A percentile compares a stretch with the other conserved stretches of the same genome.
Evolutionary conservation across 2,329 filamentous ascomycete species (phyloP).

Genomic region (Colletotrichum tanaceti): DNA sequence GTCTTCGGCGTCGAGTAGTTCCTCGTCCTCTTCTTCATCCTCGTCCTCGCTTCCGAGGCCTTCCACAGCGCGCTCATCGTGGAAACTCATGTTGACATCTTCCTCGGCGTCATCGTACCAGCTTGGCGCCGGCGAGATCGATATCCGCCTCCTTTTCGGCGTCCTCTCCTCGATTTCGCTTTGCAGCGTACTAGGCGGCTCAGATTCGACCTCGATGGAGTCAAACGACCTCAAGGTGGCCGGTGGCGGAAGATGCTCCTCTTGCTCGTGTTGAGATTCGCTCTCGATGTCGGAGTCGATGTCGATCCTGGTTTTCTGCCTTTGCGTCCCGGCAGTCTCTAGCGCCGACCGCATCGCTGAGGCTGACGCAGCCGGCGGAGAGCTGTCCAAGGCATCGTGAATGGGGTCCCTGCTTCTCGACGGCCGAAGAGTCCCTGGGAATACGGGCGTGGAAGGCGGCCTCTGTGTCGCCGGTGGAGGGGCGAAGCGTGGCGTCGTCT

Average conservation of each 20-base stretch:
- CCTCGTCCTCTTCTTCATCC: not conserved
- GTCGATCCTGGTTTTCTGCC: conserved; percentile 42
- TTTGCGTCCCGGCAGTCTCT: conserved; percentile 13
- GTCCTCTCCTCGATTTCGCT: conserved; percentile 21
- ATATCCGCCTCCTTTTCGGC: conserved; percentile 39
- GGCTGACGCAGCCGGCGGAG: conserved; percentile 2
- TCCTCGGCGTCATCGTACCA: conserved; percentile 20
- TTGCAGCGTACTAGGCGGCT: conserved; percentile 27
- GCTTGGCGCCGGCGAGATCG: conserved; percentile 40
- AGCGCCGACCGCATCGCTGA: conserved; percentile 12
- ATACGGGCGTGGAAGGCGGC: conserved; percentile 31
- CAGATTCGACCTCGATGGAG: conserved; percentile 42
- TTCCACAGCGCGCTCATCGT: not conserved
- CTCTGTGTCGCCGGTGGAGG: conserved; percentile 47
- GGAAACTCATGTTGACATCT: not conserved
- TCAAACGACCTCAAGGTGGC: conserved; percentile 17
- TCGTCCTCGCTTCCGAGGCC: not conserved
- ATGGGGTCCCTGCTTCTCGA: conserved; percentile 43
- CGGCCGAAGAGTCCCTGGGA: conserved; percentile 38
- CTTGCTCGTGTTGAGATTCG: conserved; percentile 43
- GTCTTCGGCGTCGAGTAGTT: conserved; percentile 8
- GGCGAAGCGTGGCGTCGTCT: conserved; percentile 54
- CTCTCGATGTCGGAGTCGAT: conserved; percentile 37
- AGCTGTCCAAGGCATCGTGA: conserved; percentile 33
- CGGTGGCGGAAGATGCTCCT: conserved; percentile 15